phyloP scores from a whole-genome alignment of 1,284 basidiomycete genomes.

The Mycena sp. region DNA sequence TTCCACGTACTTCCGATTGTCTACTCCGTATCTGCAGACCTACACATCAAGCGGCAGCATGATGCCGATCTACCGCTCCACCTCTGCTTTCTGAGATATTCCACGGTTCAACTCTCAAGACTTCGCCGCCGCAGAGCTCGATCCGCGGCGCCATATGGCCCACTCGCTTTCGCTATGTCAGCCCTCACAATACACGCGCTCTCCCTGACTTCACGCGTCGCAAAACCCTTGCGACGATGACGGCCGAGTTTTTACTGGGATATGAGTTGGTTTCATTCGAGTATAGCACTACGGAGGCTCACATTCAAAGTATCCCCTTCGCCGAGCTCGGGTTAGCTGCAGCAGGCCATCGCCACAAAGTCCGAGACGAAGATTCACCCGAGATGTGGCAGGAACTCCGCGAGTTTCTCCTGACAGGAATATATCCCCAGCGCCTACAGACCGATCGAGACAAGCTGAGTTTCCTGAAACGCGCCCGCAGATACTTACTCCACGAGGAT shows the following conservation, averaged over 20 bases:
- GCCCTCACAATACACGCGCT: background rate
- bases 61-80: conserved; percentile 1
- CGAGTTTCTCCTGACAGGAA: too few species aligned
- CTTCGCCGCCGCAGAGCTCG: background rate
- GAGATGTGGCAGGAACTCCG: too few species aligned
- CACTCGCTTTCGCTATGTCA: background rate
- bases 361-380: too few species aligned
- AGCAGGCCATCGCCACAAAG: too few species aligned
- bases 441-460: too few species aligned
- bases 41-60: background rate
- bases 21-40: background rate
- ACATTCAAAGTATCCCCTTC: too few species aligned
- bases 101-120: background rate
- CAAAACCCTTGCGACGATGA: background rate
- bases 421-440: too few species aligned
- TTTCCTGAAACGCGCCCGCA: too few species aligned
- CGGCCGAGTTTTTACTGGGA: background rate
- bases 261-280: background rate
- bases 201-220: background rate
- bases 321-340: too few species aligned
- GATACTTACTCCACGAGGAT: too few species aligned
- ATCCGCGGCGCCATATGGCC: background rate
- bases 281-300: too few species aligned
- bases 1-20: background rate
- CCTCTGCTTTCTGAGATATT: background rate